Percentiles rank a stretch among this genome's conserved stretches.
Conservation (phyloP, 768 basidiomycete species). For the Pleurotus platypus region DNA sequence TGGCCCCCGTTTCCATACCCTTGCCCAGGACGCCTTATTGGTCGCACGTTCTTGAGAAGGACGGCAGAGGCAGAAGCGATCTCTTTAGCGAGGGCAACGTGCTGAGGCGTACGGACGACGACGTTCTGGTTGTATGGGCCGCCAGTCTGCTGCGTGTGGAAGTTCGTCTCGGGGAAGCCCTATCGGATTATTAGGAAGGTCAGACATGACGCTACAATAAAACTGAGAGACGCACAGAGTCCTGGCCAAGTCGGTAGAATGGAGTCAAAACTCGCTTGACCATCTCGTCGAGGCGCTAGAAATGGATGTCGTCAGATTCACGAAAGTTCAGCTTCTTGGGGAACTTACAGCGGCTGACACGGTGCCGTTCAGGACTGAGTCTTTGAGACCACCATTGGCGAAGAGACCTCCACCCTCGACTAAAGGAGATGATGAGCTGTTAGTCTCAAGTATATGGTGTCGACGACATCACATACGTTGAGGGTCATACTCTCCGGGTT, state of each 20-base stretch:
- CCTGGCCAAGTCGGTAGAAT: conserved; percentile 68
- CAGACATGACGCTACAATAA: conserved; percentile 40
- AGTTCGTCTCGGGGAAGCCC: conserved; percentile 6
- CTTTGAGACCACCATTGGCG: not conserved
- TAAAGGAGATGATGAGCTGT: not conserved
- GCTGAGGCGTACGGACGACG: conserved; percentile 60
- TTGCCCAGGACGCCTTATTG: not conserved
- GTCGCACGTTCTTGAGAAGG: conserved; percentile 48
- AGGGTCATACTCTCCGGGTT: conserved; percentile 12
- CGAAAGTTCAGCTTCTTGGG: not conserved
- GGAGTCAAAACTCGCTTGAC: conserved; percentile 72
- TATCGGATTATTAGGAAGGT: not conserved
- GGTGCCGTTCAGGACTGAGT: not conserved
- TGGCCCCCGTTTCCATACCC: not conserved
- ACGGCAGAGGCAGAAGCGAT: conserved; percentile 75
- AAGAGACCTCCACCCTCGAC: conserved; percentile 6
- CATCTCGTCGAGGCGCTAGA: conserved; percentile 2
- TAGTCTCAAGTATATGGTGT: no score
- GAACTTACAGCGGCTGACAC: not conserved
- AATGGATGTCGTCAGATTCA: not conserved
- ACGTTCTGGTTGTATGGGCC: conserved; percentile 25
- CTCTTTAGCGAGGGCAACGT: conserved; percentile 62
- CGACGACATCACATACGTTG: not conserved
- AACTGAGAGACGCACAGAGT: conserved; percentile 40
- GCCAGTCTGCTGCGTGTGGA: not conserved